These are phyloP conservation scores for Neospermospora avenae DNA, from an alignment of 2,329 filamentous ascomycete species.

Conservation along the genomic window DNA sequence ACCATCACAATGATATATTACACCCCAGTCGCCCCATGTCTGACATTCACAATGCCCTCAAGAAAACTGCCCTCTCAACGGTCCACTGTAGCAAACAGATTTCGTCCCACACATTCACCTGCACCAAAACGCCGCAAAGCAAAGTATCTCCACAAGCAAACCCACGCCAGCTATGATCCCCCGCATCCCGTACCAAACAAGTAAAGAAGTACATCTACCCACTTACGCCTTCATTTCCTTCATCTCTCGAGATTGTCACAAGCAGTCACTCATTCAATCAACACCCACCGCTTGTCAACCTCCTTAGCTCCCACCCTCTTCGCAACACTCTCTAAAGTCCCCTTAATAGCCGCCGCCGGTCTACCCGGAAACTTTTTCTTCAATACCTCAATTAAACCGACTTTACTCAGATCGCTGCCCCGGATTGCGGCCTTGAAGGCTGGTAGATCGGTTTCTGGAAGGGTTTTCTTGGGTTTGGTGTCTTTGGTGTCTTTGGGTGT, in stretches of 20 bases:
- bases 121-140: background rate
- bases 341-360: conserved; percentile 66
- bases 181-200: background rate
- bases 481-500: conserved; percentile 30
- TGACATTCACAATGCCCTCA: too few species aligned
- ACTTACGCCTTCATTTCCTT: background rate
- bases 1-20: too few species aligned
- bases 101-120: background rate
- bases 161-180: background rate
- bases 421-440: conserved; percentile 66
- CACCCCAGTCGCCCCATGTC: too few species aligned
- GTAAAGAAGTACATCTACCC: background rate
- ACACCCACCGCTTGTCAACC: conserved; percentile 31
- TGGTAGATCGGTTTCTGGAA: conserved; percentile 28
- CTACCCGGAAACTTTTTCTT: conserved; percentile 71
- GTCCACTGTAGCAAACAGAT: background rate
- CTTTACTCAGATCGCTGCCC: conserved; percentile 69
- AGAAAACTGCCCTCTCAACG: too few species aligned
- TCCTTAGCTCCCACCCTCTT: conserved; percentile 51
- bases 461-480: conserved; percentile 27
- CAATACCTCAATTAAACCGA: conserved; percentile 70
- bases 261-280: conserved; percentile 1
- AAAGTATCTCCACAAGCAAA: background rate
- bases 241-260: background rate
- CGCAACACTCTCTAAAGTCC: conserved; percentile 65